Evolutionary conservation across 1,139 yeast genomes (phyloP), one percentile per base, ranked within the genome.

Genomic region (Zhuliangozyma parablackwelliae): DNA sequence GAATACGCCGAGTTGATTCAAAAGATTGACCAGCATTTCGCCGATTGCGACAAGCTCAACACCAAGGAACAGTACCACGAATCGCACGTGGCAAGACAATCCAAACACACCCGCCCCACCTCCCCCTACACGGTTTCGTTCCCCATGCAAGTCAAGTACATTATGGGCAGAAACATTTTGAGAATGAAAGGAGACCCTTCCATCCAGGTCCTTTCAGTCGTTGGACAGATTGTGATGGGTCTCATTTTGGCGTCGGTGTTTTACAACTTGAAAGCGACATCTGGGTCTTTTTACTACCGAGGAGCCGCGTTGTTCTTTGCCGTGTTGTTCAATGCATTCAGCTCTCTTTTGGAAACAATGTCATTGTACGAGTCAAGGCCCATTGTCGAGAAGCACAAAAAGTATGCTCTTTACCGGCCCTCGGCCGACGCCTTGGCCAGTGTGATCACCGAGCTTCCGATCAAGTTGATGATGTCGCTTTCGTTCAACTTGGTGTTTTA

Each of bases 191-290:
- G 88, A 48, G 89, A 84, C 56, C 74, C 81, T 29, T 75, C 85
- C 6, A 73, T 84, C 50, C 71, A 87, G 1, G 25, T 78, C 21
- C 72, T 82, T 38, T 71, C 80, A 20, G 65, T 84, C 16, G 44
- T 74, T 41, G 85, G 86, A 44, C 83, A 85, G 53, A 62, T 75
- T n/a, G 60, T 75, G n/a, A 81, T 85, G 84, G 85, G 86, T 27
- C 69, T 87, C 42, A 64, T 87, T 42, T 61, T 85, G 38, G 75
- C 90, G 3, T 85, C 95, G 1, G 78, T 87, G 53, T 79, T 72
- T 52, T 78, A 73, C 54, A 71, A 72, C 46, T 61, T 76, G 42
- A 63, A 67, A 30, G 54, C 57, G 2, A 60, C 65, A 25, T 75
- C 84, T 5, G 51, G 54, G 20, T 79, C 82, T 37, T 76, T 79